Percentiles rank a stretch among this genome's conserved stretches.
phyloP scores from a whole-genome alignment of 345 rosid species.

The Salix koriyanagi region DNA sequence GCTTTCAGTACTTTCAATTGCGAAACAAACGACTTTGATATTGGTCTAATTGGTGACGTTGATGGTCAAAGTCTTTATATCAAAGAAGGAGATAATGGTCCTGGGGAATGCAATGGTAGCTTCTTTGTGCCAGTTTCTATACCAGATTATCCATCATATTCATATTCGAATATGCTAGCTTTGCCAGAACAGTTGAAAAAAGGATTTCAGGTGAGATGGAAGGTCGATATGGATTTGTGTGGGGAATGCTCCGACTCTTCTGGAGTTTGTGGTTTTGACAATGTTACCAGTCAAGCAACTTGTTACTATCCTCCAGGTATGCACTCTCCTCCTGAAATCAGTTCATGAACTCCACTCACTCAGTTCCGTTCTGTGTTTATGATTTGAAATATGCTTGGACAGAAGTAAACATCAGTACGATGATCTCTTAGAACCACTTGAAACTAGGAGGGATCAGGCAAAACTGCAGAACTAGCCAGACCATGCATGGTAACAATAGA shows the following conservation, averaged over 20 bases:
- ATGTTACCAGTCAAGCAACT: background rate
- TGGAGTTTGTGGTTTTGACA: conserved; percentile 17
- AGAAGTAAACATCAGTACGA: background rate
- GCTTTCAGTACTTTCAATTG: background rate
- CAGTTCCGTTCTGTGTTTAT: background rate
- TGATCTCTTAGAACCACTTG: background rate
- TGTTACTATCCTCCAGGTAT: background rate
- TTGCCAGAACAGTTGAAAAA: background rate
- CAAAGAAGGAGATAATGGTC: background rate
- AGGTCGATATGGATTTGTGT: background rate
- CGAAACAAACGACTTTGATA: background rate
- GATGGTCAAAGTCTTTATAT: background rate
- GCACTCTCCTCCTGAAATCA: background rate
- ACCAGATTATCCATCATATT: no score
- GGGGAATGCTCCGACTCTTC: background rate
- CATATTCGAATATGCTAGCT: background rate
- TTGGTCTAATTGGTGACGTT: background rate
- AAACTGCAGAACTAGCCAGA: background rate
- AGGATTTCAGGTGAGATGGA: conserved; percentile 15
- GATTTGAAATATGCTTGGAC: background rate
- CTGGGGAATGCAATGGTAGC: background rate
- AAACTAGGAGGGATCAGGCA: no score
- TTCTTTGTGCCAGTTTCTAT: conserved; percentile 11
- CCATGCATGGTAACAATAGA: no score
- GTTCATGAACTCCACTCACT: background rate